phyloP scores from a whole-genome alignment of 2,329 filamentous ascomycete genomes.

The Setomelanomma holmii region DNA sequence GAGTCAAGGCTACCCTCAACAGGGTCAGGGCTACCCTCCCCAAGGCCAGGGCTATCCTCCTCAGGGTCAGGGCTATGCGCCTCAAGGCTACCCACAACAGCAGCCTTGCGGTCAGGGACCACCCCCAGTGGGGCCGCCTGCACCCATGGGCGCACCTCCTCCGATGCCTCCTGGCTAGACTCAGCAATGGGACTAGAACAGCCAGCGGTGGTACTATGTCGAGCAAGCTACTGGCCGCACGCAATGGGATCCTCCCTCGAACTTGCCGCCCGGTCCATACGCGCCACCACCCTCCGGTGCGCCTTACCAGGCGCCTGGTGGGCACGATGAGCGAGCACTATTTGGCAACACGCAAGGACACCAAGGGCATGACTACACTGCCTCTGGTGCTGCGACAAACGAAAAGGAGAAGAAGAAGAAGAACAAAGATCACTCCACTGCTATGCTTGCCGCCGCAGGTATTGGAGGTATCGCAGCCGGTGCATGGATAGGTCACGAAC shows the following conservation, averaged over 20 bases:
- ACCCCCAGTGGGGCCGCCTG: constrained; percentile 40
- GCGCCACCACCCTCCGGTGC: constrained; percentile 40
- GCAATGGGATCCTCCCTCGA: constrained; percentile 68
- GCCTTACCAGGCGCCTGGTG: constrained; percentile 27
- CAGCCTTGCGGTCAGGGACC: constrained; percentile 28
- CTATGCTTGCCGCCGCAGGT: constrained; percentile 62
- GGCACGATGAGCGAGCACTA: constrained; percentile 36
- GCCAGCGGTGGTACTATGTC: constrained; percentile 70
- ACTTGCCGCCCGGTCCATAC: constrained; percentile 41
- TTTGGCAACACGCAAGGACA: constrained; percentile 37
- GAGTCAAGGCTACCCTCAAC: constrained; percentile 17
- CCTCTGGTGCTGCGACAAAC: constrained; percentile 29
- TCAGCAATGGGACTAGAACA: constrained; percentile 67
- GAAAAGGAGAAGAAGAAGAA: constrained; percentile 48
- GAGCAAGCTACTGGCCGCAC: constrained; percentile 67
- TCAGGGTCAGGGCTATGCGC: constrained; percentile 30
- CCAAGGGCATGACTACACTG: constrained; percentile 33
- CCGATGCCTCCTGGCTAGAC: constrained; percentile 64
- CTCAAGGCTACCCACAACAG: constrained; percentile 34
- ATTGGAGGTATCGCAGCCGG: constrained; percentile 67
- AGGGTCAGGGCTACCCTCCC: constrained; percentile 19
- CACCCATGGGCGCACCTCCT: constrained; percentile 58
- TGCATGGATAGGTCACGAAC: constrained; percentile 62
- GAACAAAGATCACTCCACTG: constrained; percentile 53
- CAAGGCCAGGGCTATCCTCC: constrained; percentile 36